Base-by-base conservation (phyloP, 352 stramenopile species). In the Peronospora farinosa region DNA sequence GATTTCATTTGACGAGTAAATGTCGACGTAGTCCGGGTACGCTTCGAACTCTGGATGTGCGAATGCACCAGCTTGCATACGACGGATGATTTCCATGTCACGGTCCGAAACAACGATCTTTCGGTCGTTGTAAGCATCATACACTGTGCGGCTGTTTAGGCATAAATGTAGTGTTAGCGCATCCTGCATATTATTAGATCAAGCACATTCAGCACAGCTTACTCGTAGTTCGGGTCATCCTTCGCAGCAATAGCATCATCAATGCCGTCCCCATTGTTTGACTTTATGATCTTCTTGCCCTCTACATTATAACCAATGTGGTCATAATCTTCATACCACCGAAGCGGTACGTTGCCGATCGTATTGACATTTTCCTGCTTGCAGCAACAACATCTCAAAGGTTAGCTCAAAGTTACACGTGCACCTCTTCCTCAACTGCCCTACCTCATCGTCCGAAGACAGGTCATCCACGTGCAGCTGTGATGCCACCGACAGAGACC, bases 321-420 rank as follows among this genome's bases (percentile, higher is more conserved):
- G 67, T 99, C 95, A 65, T 98, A 99, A 47, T 99, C 97, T 51
- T 99, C 96, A 60, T 99, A 99, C 97, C 96, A 99, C 47, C 98
- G 96, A 7, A 99, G 74, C 16, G 97, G 97, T 31, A 99, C 96
- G 60, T 97, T 96, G 42, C 96, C 96, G 54, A 98, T 98, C 19
- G 95, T 97, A 77, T 99, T 99, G 40, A 80, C 59, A 47, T 75
- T 88, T 57, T 97, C 95, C 58, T 95, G 68, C 6, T 19, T 51
- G 28, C 45, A 55, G 32, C 42, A 30, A 40, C 2, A 43, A 15
- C 11, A 47, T 37, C 5, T 21, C 35, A 5, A 33, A 33, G 2
- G 15, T 42, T 5, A 54, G 11, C 19, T 54, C 9, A 16, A 12
- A 27, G 13, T 13, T 2, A 17, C 15, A 28, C 37, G 10, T 23